These are phyloP conservation scores for Arthroderma sp. DNA, from an alignment of 2,329 filamentous ascomycete species.

Conservation along the genomic window DNA sequence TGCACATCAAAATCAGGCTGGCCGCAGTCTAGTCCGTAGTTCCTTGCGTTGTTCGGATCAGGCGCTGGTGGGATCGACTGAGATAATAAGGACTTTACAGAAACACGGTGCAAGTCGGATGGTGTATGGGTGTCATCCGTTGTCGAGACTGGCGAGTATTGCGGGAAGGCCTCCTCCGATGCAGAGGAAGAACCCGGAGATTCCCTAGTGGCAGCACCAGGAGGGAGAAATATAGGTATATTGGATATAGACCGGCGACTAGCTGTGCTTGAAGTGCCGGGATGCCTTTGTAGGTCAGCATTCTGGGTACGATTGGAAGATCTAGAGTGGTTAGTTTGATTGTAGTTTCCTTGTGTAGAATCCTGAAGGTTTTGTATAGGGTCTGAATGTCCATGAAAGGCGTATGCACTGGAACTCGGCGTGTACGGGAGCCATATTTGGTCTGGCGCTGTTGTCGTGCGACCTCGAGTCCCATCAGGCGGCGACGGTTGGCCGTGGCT, in stretches of 20 bases:
- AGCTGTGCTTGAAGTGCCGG: no score
- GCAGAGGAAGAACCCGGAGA: not conserved
- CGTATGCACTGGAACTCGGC: not conserved
- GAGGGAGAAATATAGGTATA: not conserved
- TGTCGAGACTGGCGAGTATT: not conserved
- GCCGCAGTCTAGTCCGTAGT: conserved; percentile 61
- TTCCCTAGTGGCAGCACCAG: not conserved
- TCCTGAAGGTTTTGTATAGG: not conserved
- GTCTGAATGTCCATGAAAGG: not conserved
- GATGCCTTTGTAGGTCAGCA: not conserved
- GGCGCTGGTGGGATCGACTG: conserved; percentile 25
- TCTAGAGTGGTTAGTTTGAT: not conserved
- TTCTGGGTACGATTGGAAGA: not conserved
- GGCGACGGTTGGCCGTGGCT: not conserved
- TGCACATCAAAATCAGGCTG: conserved; percentile 57
- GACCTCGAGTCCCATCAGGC: not conserved
- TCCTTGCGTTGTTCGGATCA: conserved; percentile 20
- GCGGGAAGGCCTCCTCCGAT: conserved; percentile 5
- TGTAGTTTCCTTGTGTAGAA: not conserved
- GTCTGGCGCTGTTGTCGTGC: not conserved
- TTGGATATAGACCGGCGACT: not conserved
- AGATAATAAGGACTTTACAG: conserved; percentile 53
- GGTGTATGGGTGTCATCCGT: conserved; percentile 12
- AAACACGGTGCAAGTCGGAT: conserved; percentile 43
- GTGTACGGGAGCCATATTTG: not conserved